Evolutionary conservation across 2,329 filamentous ascomycete genomes (phyloP).

Genomic region (Curvularia spicifera): DNA sequence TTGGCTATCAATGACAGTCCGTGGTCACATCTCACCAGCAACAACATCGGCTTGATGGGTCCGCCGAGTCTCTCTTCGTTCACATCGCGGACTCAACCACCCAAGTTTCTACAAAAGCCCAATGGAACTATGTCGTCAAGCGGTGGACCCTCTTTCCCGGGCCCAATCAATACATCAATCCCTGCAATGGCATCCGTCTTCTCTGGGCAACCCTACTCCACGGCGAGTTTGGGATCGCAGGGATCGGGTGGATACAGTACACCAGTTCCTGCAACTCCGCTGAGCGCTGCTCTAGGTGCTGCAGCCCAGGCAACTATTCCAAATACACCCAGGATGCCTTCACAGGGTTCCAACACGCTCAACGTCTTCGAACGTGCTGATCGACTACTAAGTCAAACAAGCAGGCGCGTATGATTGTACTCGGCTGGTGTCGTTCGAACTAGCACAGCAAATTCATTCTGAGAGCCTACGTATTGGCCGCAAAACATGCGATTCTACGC

Average conservation of each 20-base stretch:
- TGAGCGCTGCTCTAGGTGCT: constrained; percentile 86
- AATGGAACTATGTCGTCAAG: constrained; percentile 33
- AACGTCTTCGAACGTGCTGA: constrained; percentile 49
- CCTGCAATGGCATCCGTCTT: constrained; percentile 38
- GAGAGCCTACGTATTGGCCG: background rate
- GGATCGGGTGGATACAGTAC: constrained; percentile 56
- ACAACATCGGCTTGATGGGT: constrained; percentile 35
- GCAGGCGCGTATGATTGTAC: constrained; percentile 33
- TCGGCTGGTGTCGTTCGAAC: background rate
- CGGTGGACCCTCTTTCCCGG: constrained; percentile 39
- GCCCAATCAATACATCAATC: constrained; percentile 48
- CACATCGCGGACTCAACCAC: constrained; percentile 45
- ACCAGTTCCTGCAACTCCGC: constrained; percentile 80
- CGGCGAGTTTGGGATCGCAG: constrained; percentile 35
- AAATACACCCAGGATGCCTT: constrained; percentile 54
- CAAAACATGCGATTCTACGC: background rate
- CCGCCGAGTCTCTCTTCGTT: constrained; percentile 45
- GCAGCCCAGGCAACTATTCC: constrained; percentile 90
- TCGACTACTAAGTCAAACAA: constrained; percentile 40
- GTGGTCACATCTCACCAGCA: constrained; percentile 63
- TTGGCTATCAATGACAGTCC: constrained; percentile 72
- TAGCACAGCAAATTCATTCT: background rate
- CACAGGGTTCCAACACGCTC: constrained; percentile 35
- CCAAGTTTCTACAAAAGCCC: constrained; percentile 38
- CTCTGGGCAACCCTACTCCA: constrained; percentile 37